These are phyloP conservation scores for Pythium guiyangense DNA, from an alignment of 352 stramenopile genomes.

Conservation along the genomic window DNA sequence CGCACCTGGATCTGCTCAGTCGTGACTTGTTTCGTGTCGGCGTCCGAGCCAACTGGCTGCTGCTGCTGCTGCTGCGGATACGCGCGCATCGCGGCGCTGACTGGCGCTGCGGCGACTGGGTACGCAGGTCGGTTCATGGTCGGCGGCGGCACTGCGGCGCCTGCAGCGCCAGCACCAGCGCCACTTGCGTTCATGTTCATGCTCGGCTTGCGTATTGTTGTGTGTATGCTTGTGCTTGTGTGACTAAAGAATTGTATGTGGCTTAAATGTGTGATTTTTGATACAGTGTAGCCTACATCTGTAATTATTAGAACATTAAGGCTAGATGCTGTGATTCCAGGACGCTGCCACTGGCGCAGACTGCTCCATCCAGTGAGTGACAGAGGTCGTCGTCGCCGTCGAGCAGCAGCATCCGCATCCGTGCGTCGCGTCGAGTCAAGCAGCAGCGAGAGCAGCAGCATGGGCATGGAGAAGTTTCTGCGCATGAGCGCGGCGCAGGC, in stretches of 20 bases:
- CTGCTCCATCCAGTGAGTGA: too few species aligned
- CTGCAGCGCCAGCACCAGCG: not conserved
- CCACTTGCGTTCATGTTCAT: constrained; percentile 5
- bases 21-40: constrained; percentile 60
- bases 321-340: too few species aligned
- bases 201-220: not conserved
- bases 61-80: constrained; percentile 18
- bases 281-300: not conserved
- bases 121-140: constrained; percentile 20
- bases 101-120: not conserved
- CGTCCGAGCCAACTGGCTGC: constrained; percentile 12
- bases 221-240: not conserved
- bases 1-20: constrained; percentile 82
- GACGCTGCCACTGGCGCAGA: too few species aligned
- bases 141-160: not conserved
- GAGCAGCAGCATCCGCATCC: constrained; percentile 4
- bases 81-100: constrained; percentile 9
- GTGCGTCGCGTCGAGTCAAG: constrained; percentile 10
- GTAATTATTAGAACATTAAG: too few species aligned
- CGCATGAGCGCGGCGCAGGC: constrained; percentile 67
- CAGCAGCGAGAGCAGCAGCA: constrained; percentile 5
- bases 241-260: too few species aligned
- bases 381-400: too few species aligned
- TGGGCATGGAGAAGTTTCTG: constrained; percentile 65
- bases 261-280: not conserved